Evolutionary conservation across 768 basidiomycete species (phyloP), one percentile per base, ranked within the genome.

Genomic region (Rhodosporidiobolus odoratus): DNA sequence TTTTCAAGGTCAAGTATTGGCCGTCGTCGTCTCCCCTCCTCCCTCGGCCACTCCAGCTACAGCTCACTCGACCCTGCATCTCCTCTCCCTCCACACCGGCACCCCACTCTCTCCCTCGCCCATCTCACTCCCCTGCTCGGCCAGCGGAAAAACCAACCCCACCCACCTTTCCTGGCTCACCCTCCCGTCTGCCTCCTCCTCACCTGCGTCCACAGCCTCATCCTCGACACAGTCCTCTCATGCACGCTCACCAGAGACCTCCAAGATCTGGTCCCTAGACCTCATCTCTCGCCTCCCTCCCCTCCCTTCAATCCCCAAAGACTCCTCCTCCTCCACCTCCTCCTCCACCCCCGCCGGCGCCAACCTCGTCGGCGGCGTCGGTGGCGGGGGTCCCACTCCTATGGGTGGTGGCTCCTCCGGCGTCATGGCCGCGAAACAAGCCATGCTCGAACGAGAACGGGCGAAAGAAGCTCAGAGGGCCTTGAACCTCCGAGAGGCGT

Each of bases 401-500:
- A 48, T 34, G 8, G 53, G 45, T 0, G 67, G 54, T 1, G 62
- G 65, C 2, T 57, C 57, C 3, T 64, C 65, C 0, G 68, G 35
- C 1, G 71, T 74, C 7, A 69, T 74, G 35, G 73, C 68, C 27
- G 68, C 68, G 38, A 74, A 74, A 59, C 69, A 74, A 41, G 73
- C 73, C 12, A 70, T 74, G 73, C 65, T 74, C 32, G 62, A 67
- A 40, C 54, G 68, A 7, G 73, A 74, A 34, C 52, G 73, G 32
- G 73, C 69, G 45, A 74, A 74, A 30, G 73, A 74, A 48, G 66
- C 65, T 15, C 68, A 69, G 43, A 50, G 68, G 4, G 62, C 65
- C n/a, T 53, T 74, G 21, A 66, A 61, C 32, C 4, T 74, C 25
- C 6, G 34, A 23, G 53, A 57, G 3, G 61, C 73, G 10, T 34